Evolutionary conservation across 495 filamentous ascomycete species (phyloP).

Genomic region (Trichoderma asperelloides): DNA sequence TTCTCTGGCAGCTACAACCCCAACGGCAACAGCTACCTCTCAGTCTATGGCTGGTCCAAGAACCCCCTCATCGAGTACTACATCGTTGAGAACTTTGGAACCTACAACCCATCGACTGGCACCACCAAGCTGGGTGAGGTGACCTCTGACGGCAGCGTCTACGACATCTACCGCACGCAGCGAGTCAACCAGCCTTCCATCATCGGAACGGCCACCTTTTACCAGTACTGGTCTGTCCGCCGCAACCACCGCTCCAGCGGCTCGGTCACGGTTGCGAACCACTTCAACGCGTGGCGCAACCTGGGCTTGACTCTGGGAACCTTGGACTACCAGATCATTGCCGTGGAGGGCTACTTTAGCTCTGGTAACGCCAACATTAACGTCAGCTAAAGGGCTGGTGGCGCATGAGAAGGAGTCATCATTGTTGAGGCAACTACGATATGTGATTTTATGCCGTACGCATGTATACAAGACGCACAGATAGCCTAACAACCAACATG

Average conservation of each 20-base stretch:
- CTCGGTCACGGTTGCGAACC: constrained; percentile 38
- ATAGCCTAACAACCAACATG: too few species aligned
- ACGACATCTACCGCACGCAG: constrained; percentile 53
- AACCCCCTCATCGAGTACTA: constrained; percentile 55
- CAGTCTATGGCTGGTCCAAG: constrained; percentile 51
- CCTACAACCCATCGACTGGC: constrained; percentile 45
- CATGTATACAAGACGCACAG: too few species aligned
- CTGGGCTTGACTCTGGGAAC: constrained; percentile 41
- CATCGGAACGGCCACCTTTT: constrained; percentile 44
- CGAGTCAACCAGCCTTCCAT: constrained; percentile 54
- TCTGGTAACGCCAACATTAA: constrained; percentile 29
- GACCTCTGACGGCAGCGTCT: constrained; percentile 49
- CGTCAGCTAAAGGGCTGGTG: neutral
- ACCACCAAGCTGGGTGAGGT: constrained; percentile 45
- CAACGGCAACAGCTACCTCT: constrained; percentile 40
- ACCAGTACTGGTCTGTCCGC: constrained; percentile 51
- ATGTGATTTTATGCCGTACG: too few species aligned
- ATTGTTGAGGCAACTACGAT: neutral
- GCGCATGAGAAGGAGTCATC: neutral
- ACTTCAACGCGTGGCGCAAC: constrained; percentile 51
- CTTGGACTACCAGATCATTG: constrained; percentile 51
- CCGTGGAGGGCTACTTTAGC: constrained; percentile 50
- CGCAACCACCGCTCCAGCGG: constrained; percentile 34
- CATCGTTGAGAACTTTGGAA: constrained; percentile 46
- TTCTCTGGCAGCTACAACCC: constrained; percentile 18